These are phyloP conservation scores for Neofusicoccum sp. DNA, from an alignment of 2,329 filamentous ascomycete genomes.

Conservation along the genomic window DNA sequence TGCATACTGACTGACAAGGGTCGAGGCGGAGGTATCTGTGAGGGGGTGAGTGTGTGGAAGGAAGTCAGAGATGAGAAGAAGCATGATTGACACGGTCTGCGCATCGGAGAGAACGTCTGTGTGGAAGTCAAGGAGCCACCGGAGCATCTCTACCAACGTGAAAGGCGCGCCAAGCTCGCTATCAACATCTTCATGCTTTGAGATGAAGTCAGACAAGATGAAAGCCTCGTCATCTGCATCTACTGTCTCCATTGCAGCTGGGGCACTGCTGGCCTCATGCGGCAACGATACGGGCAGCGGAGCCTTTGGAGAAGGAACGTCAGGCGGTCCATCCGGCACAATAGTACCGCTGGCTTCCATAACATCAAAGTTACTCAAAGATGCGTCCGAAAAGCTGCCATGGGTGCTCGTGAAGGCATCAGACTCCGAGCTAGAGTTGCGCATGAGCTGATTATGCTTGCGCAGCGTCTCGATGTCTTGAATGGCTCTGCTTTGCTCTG, in stretches of 20 bases:
- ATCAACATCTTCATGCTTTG: slow-evolving; percentile 31
- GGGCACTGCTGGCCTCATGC: background rate
- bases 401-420: slow-evolving; percentile 36
- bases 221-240: slow-evolving; percentile 26
- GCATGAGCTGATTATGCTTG: slow-evolving; percentile 41
- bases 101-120: slow-evolving; percentile 42
- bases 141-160: slow-evolving; percentile 43
- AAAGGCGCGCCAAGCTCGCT: slow-evolving; percentile 37
- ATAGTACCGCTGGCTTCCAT: slow-evolving; percentile 45
- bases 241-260: slow-evolving; percentile 25
- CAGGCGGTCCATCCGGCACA: slow-evolving; percentile 31
- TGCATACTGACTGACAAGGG: slow-evolving; percentile 38
- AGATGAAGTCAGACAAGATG: slow-evolving; percentile 38
- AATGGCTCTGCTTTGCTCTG: slow-evolving; percentile 25
- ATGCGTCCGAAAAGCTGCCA: slow-evolving; percentile 28
- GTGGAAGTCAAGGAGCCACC: slow-evolving; percentile 42
- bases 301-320: slow-evolving; percentile 10
- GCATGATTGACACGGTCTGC: slow-evolving; percentile 48
- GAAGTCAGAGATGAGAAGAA: slow-evolving; percentile 47
- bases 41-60: slow-evolving; percentile 42
- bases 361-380: slow-evolving; percentile 30
- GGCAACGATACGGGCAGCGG: background rate
- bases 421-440: slow-evolving; percentile 40
- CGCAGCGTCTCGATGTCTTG: slow-evolving; percentile 39
- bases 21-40: slow-evolving; percentile 23